Conservation (phyloP, 495 filamentous ascomycete species). For the Lophiotrema nucula region DNA sequence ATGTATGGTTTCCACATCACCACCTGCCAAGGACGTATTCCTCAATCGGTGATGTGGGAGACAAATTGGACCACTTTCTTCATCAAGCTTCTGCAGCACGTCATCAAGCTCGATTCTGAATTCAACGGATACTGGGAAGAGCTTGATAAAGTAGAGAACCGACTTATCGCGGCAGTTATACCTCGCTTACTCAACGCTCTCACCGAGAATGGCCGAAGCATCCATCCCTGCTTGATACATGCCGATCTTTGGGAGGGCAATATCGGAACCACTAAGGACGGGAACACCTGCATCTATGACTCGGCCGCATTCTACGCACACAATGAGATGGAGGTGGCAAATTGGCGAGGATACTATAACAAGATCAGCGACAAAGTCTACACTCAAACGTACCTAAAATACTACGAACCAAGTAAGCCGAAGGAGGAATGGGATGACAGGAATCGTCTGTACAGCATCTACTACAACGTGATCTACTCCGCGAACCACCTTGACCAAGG, state of each 20-base stretch:
- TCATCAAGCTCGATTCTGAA: not conserved
- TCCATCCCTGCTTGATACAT: constrained; percentile 18
- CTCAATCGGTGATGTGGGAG: not conserved
- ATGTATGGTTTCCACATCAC: constrained; percentile 9
- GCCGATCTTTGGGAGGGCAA: constrained; percentile 7
- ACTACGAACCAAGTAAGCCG: constrained; percentile 6
- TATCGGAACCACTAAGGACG: not conserved
- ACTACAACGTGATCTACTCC: constrained; percentile 39
- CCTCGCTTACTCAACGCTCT: constrained; percentile 1
- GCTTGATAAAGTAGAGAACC: not conserved
- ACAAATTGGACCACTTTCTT: not conserved
- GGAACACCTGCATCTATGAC: not conserved
- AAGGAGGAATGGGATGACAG: constrained; percentile 15
- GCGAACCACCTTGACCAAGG: constrained; percentile 36
- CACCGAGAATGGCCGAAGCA: not conserved
- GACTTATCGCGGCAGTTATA: not conserved
- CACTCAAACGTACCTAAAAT: constrained; percentile 3
- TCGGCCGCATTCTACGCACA: not conserved
- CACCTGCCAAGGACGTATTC: not conserved
- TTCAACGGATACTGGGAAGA: not conserved
- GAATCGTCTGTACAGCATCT: constrained; percentile 26
- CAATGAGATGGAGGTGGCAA: constrained; percentile 21
- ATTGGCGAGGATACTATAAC: not conserved
- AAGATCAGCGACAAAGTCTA: constrained; percentile 1
- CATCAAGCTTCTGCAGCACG: not conserved